Percentiles rank a stretch among this genome's conserved stretches.
Evolutionary conservation across 768 basidiomycete genomes (phyloP).

Genomic region (Pisolithus microcarpus): DNA sequence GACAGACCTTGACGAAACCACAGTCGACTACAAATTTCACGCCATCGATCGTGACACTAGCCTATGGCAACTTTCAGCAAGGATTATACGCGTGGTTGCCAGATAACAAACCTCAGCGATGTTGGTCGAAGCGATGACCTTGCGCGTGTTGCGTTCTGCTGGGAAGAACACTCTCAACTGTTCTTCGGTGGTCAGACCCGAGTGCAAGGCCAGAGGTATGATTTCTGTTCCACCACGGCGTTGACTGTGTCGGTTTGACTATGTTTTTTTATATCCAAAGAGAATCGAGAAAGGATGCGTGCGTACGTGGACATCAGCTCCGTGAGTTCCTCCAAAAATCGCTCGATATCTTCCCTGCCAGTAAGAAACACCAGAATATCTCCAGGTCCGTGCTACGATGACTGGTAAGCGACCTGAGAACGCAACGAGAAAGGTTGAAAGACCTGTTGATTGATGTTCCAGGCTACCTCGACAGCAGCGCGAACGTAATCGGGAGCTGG

Average conservation of each 20-base stretch:
- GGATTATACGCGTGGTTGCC: not conserved
- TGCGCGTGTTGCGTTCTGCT: slow-evolving; percentile 67
- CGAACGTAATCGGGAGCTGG: slow-evolving; percentile 75
- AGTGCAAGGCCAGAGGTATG: slow-evolving; percentile 72
- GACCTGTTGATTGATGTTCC: slow-evolving; percentile 78
- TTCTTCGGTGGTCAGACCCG: slow-evolving; percentile 82
- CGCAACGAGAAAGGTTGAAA: slow-evolving; percentile 6
- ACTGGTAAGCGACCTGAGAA: not conserved
- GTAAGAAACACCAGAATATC: slow-evolving; percentile 94
- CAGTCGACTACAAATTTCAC: slow-evolving; percentile 91
- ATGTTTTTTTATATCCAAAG: slow-evolving; percentile 1
- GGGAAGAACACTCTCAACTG: slow-evolving; percentile 82
- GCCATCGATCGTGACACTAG: slow-evolving; percentile 94
- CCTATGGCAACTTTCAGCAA: slow-evolving; percentile 36
- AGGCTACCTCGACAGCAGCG: slow-evolving; percentile 75
- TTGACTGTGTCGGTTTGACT: slow-evolving; percentile 29
- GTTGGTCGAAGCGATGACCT: slow-evolving; percentile 90
- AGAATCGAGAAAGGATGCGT: not conserved
- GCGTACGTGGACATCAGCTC: slow-evolving; percentile 69
- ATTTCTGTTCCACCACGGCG: slow-evolving; percentile 51
- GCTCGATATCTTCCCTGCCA: slow-evolving; percentile 93
- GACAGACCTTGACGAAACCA: slow-evolving; percentile 85
- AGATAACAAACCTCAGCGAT: slow-evolving; percentile 74
- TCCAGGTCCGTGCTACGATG: slow-evolving; percentile 63
- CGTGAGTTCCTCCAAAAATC: slow-evolving; percentile 70